These are phyloP conservation scores for Houttuynia cordata DNA, from an alignment of 164 flowering plant species.

Conservation along the genomic window DNA sequence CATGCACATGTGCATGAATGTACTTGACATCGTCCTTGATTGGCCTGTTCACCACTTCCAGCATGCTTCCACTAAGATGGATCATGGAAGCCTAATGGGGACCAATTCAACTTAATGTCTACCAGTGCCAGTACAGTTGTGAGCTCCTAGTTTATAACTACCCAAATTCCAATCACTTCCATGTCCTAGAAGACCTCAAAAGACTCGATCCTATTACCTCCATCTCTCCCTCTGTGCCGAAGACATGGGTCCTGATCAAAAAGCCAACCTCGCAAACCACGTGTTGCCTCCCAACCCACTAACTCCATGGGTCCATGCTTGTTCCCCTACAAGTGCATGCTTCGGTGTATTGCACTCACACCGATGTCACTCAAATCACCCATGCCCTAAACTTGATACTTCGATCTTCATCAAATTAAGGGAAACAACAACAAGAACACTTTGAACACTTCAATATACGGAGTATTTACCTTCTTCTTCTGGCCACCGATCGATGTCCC, in stretches of 20 bases:
- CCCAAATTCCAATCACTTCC: neutral
- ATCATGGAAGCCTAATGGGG: neutral
- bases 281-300: neutral
- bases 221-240: neutral
- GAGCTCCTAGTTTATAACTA: neutral
- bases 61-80: neutral
- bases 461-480: neutral
- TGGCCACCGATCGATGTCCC: too few species aligned
- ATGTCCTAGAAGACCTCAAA: neutral
- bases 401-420: too few species aligned
- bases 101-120: slow-evolving; percentile 10
- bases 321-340: neutral
- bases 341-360: neutral
- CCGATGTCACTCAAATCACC: too few species aligned
- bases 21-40: slow-evolving; percentile 5
- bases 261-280: neutral
- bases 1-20: slow-evolving; percentile 27
- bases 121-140: neutral
- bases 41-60: neutral
- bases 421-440: too few species aligned
- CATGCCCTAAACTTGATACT: too few species aligned
- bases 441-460: neutral
- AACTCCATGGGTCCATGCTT: neutral
- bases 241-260: neutral
- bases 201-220: neutral